Base-by-base conservation (phyloP, 179 eudicot species). In the Silene vulgaris region DNA sequence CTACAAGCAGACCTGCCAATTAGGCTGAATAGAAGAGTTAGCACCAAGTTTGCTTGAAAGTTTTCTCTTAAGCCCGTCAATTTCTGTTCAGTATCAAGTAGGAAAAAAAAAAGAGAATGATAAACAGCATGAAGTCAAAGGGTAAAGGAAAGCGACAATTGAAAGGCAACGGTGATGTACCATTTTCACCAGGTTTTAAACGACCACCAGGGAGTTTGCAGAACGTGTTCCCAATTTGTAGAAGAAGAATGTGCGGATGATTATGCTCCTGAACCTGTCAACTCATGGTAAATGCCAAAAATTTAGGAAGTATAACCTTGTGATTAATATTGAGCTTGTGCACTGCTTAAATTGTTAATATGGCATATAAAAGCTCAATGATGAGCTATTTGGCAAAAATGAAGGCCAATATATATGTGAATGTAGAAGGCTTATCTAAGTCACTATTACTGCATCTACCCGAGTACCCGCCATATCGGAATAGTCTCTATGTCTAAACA, bases 201-300 rank as follows among this genome's bases (percentile, higher is more conserved):
- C 99, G 91, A 29, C 99, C 99, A 57, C 99, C 98, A 3, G 97
- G 99, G 79, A 95, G 97, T 83, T 92, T 95, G 84, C 95, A 90
- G 75, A 95, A 90, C 19, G 97, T 92, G 81, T 92, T 90, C 26
- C 97, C 97, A 63, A 90, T 92, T 90, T 90, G 90, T 72, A 90
- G 80, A 66, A 90, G 91, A 81, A 90, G 91, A 71, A 90, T 85
- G 78, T 92, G 97, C 2, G 97, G 99, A 86, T 92, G 91, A 74
- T 84, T 89, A 81, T 89, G 93, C 79, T 87, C 91, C 76, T 87
- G 91, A 35, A 87, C 93, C 93, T 89, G 90, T 35, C 76, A 75
- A 65, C 28, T 8, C 74, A 62, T 9, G 19, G 62, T 62, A 60
- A 73, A 50, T 21, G n/a, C 37, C 76, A 6, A 76, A 20, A 48